Evolutionary conservation across 2,329 filamentous ascomycete genomes (phyloP).

Genomic region (Coleophoma crateriformis): DNA sequence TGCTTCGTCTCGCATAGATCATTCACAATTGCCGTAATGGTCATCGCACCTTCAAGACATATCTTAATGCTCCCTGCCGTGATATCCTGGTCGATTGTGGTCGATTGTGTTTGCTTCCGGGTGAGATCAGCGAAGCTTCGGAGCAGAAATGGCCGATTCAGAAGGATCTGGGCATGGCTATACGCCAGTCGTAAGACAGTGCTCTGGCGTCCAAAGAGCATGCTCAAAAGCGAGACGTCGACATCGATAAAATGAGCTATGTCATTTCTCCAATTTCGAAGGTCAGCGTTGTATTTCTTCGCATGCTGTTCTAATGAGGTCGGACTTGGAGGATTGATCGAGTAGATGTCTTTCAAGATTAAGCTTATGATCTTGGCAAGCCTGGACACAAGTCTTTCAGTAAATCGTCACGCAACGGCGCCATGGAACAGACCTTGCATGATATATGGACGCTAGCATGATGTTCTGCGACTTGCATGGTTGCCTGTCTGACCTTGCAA

Average conservation of each 20-base stretch:
- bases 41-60: conserved; percentile 34
- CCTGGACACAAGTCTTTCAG: conserved; percentile 10
- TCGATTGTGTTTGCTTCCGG: conserved; percentile 5
- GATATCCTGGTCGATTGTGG: conserved; percentile 11
- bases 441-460: conserved; percentile 39
- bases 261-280: conserved; percentile 38
- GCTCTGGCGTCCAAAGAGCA: conserved; percentile 39
- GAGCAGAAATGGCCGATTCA: conserved; percentile 27
- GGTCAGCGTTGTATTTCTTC: conserved; percentile 33
- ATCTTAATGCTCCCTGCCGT: conserved; percentile 17
- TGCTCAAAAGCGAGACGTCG: conserved; percentile 36
- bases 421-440: conserved; percentile 27
- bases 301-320: conserved; percentile 30
- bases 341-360: conserved; percentile 38
- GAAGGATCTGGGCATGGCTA: conserved; percentile 27
- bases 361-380: conserved; percentile 37
- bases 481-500: conserved; percentile 18
- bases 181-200: conserved; percentile 30
- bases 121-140: conserved; percentile 22
- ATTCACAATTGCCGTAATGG: conserved; percentile 32
- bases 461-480: conserved; percentile 25
- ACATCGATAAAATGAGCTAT: conserved; percentile 38
- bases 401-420: not conserved
- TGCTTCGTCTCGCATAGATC: conserved; percentile 28
- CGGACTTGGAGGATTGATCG: conserved; percentile 25